Percentiles rank a stretch among this genome's conserved stretches.
Evolutionary conservation across 2,329 filamentous ascomycete species (phyloP).

Genomic region (Chalaropsis thielavioides): DNA sequence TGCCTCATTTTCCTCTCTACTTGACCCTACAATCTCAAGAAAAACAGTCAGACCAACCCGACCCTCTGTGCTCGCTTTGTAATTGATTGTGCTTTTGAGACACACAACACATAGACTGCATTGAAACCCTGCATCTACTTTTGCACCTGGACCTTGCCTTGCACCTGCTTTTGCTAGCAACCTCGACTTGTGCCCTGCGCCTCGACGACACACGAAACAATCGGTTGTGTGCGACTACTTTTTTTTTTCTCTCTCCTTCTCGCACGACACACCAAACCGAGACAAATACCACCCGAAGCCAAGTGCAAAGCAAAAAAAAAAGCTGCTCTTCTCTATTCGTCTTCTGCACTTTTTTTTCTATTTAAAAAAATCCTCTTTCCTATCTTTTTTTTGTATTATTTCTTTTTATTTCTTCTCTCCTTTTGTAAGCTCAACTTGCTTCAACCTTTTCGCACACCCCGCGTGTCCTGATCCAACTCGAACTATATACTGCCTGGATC

Average conservation of each 20-base stretch:
- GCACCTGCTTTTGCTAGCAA: conserved; percentile 4
- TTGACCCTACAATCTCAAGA: background rate
- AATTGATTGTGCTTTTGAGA: background rate
- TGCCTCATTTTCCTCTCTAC: background rate
- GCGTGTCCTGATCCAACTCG: conserved; percentile 13
- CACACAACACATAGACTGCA: conserved; percentile 4
- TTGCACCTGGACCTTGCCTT: conserved; percentile 8
- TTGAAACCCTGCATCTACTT: conserved; percentile 4
- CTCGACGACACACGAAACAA: conserved; percentile 7
- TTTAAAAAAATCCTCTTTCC: too few relatives aligned
- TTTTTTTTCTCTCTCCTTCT: conserved; percentile 12
- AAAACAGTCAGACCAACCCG: background rate
- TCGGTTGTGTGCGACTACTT: conserved; percentile 2
- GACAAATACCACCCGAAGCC: background rate
- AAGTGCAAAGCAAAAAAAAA: conserved; percentile 11
- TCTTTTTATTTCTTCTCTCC: background rate
- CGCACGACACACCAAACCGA: conserved; percentile 1
- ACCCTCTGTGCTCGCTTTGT: conserved; percentile 3
- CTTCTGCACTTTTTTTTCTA: conserved; percentile 1
- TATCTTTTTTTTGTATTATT: background rate
- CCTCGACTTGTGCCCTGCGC: conserved; percentile 4
- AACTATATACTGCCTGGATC: background rate
- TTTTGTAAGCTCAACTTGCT: conserved; percentile 7
- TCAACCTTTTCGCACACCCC: conserved; percentile 8
- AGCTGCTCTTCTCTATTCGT: background rate